These are phyloP conservation scores for Boeremia lycopersici DNA, from an alignment of 2,329 filamentous ascomycete species.

Conservation along the genomic window DNA sequence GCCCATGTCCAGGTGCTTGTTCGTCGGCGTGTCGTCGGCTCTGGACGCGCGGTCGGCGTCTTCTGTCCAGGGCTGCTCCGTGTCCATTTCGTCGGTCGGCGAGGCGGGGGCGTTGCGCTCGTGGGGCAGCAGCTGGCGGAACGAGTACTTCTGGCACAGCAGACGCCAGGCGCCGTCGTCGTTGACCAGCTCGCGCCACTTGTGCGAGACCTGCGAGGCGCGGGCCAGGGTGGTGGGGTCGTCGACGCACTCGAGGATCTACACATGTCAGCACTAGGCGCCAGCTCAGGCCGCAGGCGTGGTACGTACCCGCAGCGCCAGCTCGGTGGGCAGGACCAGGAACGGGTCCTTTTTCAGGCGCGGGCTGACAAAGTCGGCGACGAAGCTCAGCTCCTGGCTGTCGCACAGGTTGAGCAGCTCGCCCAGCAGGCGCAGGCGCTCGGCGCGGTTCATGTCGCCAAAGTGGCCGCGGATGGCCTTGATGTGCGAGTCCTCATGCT, in stretches of 20 bases:
- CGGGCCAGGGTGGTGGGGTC: slow-evolving; percentile 92
- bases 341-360: slow-evolving; percentile 96
- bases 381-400: slow-evolving; percentile 92
- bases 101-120: slow-evolving; percentile 38
- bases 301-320: slow-evolving; percentile 78
- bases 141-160: slow-evolving; percentile 94
- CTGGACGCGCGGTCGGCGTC: slow-evolving; percentile 36
- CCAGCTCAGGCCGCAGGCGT: slow-evolving; percentile 5
- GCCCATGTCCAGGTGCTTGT: slow-evolving; percentile 36
- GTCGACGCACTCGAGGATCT: slow-evolving; percentile 96
- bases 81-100: slow-evolving; percentile 34
- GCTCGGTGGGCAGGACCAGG: slow-evolving; percentile 85
- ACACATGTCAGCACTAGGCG: slow-evolving; percentile 22
- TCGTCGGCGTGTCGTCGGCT: slow-evolving; percentile 31
- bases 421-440: slow-evolving; percentile 80
- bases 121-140: slow-evolving; percentile 64
- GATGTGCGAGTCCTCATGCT: slow-evolving; percentile 82
- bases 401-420: slow-evolving; percentile 94
- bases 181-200: slow-evolving; percentile 91
- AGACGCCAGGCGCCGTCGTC: slow-evolving; percentile 99
- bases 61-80: slow-evolving; percentile 34
- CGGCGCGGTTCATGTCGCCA: slow-evolving; percentile 73
- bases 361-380: slow-evolving; percentile 94
- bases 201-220: slow-evolving; percentile 92
- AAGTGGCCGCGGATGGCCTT: slow-evolving; percentile 82